Evolutionary conservation across 306 rosid genomes (phyloP), one percentile per base, ranked within the genome.

Genomic region (Inga laurina): DNA sequence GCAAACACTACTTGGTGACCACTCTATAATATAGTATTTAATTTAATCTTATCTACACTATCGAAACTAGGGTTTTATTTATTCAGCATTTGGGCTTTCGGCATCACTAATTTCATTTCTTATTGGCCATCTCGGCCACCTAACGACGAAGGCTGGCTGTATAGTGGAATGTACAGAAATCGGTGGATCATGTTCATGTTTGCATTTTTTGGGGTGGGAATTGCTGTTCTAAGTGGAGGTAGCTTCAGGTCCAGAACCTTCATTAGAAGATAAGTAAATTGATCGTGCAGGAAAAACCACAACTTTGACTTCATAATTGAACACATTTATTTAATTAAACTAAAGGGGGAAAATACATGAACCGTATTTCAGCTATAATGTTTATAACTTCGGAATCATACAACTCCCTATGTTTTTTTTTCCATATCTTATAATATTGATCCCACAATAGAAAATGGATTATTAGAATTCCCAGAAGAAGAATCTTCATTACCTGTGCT

Each of bases 1-100:
- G 79, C 71, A 52, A 85, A 77, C 78, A 65, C 68, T 7, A 37
- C 34, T 27, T 32, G 57, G 48, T 64, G 81, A 27, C 88, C 82
- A 77, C 82, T 61, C 59, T 59, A 62, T 0, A 59, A 52, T 56
- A 27, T 27, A 27, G 27, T 80, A 41, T 77, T 13, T 80, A 44
- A 64, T 65, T 71, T 64, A 48, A 59, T 59, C 34, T 59, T 59
- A 59, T 59, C 66, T 21, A 6, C 64, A 57, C 64, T 6, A 57
- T 57, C 64, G n/a, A 56, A 76, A 9, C 44, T 67, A 57, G 21
- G 45, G 56, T 37, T 74, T 65, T 46, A 52, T 61, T 39, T 39
- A 78, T 74, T 39, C 68, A 74, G 64, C 41, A 72, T 54, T 73
- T 67, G 39, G 10, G 71, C 48, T 57, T 71, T 27, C 19, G 78